Percentiles rank a stretch among this genome's conserved stretches.
phyloP scores from a whole-genome alignment of 345 rosid genomes.

The Eucalyptus pauciflora region DNA sequence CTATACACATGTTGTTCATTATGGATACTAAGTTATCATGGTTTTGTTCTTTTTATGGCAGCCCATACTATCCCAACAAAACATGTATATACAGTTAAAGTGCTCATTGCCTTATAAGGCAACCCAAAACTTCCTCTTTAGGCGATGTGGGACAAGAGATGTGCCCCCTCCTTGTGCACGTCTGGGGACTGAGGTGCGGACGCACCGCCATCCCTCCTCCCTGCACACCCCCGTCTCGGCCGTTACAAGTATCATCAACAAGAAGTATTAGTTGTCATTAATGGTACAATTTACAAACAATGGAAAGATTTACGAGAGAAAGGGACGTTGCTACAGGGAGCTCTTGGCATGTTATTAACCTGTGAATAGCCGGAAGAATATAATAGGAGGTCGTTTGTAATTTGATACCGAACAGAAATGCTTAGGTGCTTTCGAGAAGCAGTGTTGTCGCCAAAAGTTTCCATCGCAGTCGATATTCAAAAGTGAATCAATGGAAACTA shows the following conservation, averaged over 20 bases:
- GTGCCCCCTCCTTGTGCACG: rapidly evolving
- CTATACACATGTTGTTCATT: no score
- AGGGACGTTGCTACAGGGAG: background rate
- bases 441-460: background rate
- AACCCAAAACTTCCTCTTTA: rapidly evolving
- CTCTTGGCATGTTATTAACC: background rate
- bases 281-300: background rate
- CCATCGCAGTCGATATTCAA: background rate
- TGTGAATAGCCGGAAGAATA: background rate
- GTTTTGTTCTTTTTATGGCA: no score
- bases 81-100: rapidly evolving
- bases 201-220: no score
- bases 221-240: rapidly evolving
- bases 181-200: rapidly evolving
- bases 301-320: background rate
- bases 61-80: no score
- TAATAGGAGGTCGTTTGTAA: background rate
- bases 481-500: background rate
- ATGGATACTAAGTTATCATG: no score
- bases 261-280: background rate
- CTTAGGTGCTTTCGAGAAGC: background rate
- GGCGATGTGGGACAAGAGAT: no score
- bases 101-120: rapidly evolving
- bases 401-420: background rate
- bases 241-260: background rate